Evolutionary conservation across 768 basidiomycete species (phyloP), one percentile per base, ranked within the genome.

Genomic region (Lactarius indigo): DNA sequence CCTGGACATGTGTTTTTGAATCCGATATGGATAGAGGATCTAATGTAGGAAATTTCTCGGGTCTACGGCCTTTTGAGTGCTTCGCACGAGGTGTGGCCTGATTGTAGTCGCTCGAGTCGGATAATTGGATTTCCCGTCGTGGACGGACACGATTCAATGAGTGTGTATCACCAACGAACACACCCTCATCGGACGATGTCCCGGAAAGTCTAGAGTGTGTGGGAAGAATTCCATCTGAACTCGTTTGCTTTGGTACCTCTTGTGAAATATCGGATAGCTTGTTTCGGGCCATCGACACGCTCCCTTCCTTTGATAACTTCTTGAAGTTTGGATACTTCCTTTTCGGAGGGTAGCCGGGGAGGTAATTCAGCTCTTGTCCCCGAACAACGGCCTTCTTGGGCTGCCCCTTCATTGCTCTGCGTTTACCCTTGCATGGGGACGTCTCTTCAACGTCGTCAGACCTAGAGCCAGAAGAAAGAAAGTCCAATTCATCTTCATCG

Each of bases 301-400:
- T 12, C 35, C n/a, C 50, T 62, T 61, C 68, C 58, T 50, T 39
- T n/a, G 54, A 23, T 56, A 50, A n/a, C 57, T 64, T 69, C 61
- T 63, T 69, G 61, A 68, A 69, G 56, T 59, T n/a, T 60, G 68
- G 68, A 2, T 59, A 52, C 39, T 69, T 68, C 57, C 12, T 57
- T 52, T 42, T 66, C 12, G 60, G 65, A 50, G 31, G 47, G 47
- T 41, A n/a, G 31, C 41, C 61, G 15, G 37, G 61, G 20, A 35
- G 61, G 39, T 54, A 10, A 35, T 26, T 44, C 18, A 23, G 10
- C n/a, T 62, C 44, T 41, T 10, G 23, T 23, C 47, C 56, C 17
- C 50, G 65, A n/a, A 52, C 50, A 35, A 20, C 23, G 23, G 47
- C 30, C 18, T 59, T 59, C 50, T 2, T 61, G 6, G 37, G 56